These are phyloP conservation scores for Diaporthe aspalathi DNA, from an alignment of 2,329 filamentous ascomycete genomes.

Conservation along the genomic window DNA sequence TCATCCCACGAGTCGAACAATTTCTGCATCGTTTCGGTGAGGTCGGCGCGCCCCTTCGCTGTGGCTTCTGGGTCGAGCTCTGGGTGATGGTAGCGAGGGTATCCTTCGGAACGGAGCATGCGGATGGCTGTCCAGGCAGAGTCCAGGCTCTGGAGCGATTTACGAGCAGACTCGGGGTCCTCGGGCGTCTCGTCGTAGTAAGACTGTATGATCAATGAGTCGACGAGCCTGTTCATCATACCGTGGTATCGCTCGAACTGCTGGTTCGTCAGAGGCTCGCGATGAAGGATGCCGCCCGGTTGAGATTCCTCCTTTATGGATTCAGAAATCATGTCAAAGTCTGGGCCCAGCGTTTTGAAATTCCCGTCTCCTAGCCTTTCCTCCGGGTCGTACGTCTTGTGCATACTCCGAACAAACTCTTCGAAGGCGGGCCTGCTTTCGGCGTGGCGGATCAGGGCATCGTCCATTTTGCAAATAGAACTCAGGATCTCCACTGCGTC, in stretches of 20 bases:
- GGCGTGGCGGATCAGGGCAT: constrained; percentile 32
- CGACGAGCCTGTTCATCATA: constrained; percentile 47
- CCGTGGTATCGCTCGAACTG: constrained; percentile 41
- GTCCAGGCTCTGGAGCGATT: constrained; percentile 45
- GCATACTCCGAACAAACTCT: constrained; percentile 30
- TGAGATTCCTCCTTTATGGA: constrained; percentile 27
- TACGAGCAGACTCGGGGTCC: constrained; percentile 39
- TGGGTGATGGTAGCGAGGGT: constrained; percentile 47
- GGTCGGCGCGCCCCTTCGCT: constrained; percentile 39
- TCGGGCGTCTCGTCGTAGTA: constrained; percentile 43
- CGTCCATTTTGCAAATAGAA: constrained; percentile 40
- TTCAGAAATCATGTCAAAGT: constrained; percentile 25
- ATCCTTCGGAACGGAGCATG: constrained; percentile 50
- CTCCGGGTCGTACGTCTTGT: constrained; percentile 24
- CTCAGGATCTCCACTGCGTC: constrained; percentile 35
- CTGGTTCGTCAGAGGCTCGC: constrained; percentile 41
- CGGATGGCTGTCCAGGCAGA: constrained; percentile 48
- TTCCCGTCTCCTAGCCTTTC: not conserved
- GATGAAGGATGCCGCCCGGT: constrained; percentile 17
- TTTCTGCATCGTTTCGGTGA: constrained; percentile 43
- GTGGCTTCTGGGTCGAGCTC: constrained; percentile 40
- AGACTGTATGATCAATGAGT: constrained; percentile 47
- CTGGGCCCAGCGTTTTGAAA: not conserved
- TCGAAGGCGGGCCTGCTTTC: constrained; percentile 19
- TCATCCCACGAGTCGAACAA: constrained; percentile 46